A percentile compares a stretch with the other conserved stretches of the same genome.
Conservation (phyloP, 2,329 filamentous ascomycete genomes). For the Trichoderma sp. region DNA sequence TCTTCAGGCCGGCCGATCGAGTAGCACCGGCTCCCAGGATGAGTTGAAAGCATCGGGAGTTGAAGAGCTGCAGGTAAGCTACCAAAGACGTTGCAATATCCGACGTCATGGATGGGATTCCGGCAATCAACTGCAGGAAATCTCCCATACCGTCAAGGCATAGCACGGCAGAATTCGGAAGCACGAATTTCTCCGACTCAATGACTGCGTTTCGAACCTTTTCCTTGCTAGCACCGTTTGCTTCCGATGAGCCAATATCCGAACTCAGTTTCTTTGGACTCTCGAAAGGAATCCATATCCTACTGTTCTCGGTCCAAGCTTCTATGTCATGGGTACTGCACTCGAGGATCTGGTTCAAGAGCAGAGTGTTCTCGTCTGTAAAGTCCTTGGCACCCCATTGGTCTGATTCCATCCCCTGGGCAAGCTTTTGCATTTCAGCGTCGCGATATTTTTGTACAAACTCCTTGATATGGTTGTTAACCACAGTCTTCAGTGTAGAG, state of each 20-base stretch:
- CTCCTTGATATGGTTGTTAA: constrained; percentile 78
- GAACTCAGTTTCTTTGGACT: constrained; percentile 38
- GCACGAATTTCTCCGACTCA: constrained; percentile 79
- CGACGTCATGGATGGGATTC: constrained; percentile 83
- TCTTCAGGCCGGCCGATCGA: constrained; percentile 82
- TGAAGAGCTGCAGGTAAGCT: constrained; percentile 88
- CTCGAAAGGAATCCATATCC: constrained; percentile 54
- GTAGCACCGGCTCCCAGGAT: constrained; percentile 94
- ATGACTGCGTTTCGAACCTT: constrained; percentile 72
- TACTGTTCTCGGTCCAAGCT: constrained; percentile 62
- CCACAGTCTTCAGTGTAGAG: constrained; percentile 70
- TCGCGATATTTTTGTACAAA: constrained; percentile 73
- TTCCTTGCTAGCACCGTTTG: constrained; percentile 55
- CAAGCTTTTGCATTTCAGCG: constrained; percentile 69
- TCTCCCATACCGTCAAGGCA: constrained; percentile 79
- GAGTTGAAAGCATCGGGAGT: constrained; percentile 92
- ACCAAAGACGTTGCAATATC: constrained; percentile 78
- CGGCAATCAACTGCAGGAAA: constrained; percentile 78
- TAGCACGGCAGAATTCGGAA: constrained; percentile 78
- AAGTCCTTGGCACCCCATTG: constrained; percentile 80
- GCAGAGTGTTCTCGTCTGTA: constrained; percentile 55
- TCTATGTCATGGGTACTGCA: constrained; percentile 68
- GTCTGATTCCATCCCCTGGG: constrained; percentile 75
- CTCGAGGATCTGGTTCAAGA: constrained; percentile 64
- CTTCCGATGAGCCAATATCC: constrained; percentile 38